phyloP scores from a whole-genome alignment of 2,329 filamentous ascomycete genomes.

The Pyricularia sp. region DNA sequence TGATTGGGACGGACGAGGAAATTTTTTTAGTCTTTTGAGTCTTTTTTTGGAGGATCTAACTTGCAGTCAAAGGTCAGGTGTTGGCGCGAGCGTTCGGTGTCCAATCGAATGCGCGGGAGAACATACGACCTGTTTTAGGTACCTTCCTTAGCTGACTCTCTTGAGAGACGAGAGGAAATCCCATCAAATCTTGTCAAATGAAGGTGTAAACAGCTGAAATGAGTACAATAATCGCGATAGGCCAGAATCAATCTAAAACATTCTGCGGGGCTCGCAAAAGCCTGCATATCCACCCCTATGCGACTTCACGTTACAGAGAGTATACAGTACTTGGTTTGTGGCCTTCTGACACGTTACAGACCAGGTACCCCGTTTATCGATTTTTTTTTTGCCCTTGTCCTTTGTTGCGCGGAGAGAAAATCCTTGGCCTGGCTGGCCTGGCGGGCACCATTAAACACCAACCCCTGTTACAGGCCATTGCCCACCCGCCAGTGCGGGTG shows the following conservation, averaged over 20 bases:
- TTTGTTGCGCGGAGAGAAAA: background rate
- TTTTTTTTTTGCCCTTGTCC: constrained; percentile 6
- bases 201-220: background rate
- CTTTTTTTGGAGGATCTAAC: background rate
- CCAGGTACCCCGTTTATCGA: constrained; percentile 5
- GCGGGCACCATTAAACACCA: background rate
- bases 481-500: background rate
- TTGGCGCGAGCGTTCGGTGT: background rate
- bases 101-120: background rate
- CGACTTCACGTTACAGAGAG: background rate
- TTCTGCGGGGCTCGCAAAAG: constrained; percentile 17
- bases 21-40: background rate
- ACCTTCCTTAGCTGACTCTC: background rate
- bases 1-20: background rate
- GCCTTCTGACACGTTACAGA: background rate
- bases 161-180: background rate
- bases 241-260: constrained; percentile 27
- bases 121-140: background rate
- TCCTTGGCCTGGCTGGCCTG: background rate
- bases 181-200: background rate
- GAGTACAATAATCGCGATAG: background rate
- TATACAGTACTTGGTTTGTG: background rate
- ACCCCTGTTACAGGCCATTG: background rate
- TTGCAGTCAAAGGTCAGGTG: background rate
- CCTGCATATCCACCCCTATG: constrained; percentile 1